Evolutionary conservation across 2,329 filamentous ascomycete species (phyloP).

Genomic region (Microdochium trichocladiopsis): DNA sequence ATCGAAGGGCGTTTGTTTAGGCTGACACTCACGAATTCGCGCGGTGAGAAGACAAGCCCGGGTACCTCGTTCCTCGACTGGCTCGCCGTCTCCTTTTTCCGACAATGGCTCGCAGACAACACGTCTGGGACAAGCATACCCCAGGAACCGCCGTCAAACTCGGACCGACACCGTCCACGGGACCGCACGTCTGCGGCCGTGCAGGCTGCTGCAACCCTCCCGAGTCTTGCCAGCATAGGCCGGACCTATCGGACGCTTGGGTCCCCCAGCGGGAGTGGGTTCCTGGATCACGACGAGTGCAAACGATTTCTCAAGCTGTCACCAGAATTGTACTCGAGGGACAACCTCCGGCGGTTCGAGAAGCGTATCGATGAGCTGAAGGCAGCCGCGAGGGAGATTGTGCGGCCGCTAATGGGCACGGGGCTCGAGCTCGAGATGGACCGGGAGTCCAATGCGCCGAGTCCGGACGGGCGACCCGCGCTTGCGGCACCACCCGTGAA

Average conservation of each 20-base stretch:
- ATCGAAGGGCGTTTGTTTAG: constrained; percentile 79
- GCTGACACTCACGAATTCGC: constrained; percentile 67
- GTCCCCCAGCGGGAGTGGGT: constrained; percentile 49
- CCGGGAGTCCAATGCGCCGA: constrained; percentile 28
- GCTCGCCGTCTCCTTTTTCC: constrained; percentile 80
- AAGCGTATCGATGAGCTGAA: constrained; percentile 85
- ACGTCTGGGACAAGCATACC: constrained; percentile 60
- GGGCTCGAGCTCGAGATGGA: constrained; percentile 73
- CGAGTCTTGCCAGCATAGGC: constrained; percentile 54
- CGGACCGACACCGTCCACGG: constrained; percentile 2
- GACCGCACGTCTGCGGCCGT: constrained; percentile 19
- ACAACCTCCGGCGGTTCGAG: constrained; percentile 82
- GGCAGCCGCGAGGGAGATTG: constrained; percentile 70
- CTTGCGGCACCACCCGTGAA: constrained; percentile 4
- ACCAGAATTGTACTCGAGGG: constrained; percentile 75
- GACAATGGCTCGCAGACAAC: constrained; percentile 90
- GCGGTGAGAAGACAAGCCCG: constrained; percentile 78
- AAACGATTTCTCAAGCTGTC: constrained; percentile 83
- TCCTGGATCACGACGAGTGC: constrained; percentile 78
- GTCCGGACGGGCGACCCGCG: constrained; percentile 26
- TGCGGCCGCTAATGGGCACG: constrained; percentile 80
- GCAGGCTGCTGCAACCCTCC: constrained; percentile 25
- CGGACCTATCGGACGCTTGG: constrained; percentile 75
- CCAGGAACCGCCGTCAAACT: constrained; percentile 10
- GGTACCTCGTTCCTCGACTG: constrained; percentile 79